These are phyloP conservation scores for Pseudopyricularia javanii DNA, from an alignment of 2,329 filamentous ascomycete species.

Conservation along the genomic window DNA sequence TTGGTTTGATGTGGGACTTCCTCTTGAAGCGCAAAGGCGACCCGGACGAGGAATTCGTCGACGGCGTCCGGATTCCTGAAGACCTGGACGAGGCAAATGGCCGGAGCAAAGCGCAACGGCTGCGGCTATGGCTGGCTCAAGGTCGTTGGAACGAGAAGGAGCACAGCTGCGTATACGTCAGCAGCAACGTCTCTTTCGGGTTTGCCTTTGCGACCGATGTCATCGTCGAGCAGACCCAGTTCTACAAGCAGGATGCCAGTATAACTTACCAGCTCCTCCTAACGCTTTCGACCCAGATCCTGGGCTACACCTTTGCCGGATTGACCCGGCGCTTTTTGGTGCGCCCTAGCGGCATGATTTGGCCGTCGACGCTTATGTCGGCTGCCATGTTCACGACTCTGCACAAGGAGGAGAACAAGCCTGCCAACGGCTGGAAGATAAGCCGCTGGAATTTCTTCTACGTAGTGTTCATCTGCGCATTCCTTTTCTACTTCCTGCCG, in stretches of 20 bases:
- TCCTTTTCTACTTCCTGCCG: constrained; percentile 75
- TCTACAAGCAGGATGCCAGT: constrained; percentile 71
- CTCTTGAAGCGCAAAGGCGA: constrained; percentile 53
- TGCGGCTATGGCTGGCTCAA: constrained; percentile 66
- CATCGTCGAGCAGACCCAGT: constrained; percentile 80
- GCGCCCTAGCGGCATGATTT: constrained; percentile 79
- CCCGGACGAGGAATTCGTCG: constrained; percentile 32
- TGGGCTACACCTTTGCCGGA: constrained; percentile 79
- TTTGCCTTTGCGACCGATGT: constrained; percentile 85
- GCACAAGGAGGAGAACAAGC: constrained; percentile 73
- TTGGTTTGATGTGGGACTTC: constrained; percentile 70
- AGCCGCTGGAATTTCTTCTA: constrained; percentile 79
- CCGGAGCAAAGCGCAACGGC: constrained; percentile 21
- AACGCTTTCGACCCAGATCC: constrained; percentile 73
- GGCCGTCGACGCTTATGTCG: constrained; percentile 75
- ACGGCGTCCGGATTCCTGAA: constrained; percentile 20
- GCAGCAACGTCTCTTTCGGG: constrained; percentile 80
- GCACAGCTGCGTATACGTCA: constrained; percentile 79
- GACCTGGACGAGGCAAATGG: constrained; percentile 8
- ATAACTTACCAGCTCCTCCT: constrained; percentile 72
- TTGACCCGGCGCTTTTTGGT: constrained; percentile 72
- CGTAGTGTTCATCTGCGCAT: constrained; percentile 56
- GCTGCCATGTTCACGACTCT: constrained; percentile 81
- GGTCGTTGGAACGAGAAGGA: constrained; percentile 82
- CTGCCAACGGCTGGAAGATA: constrained; percentile 71